These are phyloP conservation scores for Pestalotiopsis sp. DNA, from an alignment of 2,329 filamentous ascomycete genomes.

Conservation along the genomic window DNA sequence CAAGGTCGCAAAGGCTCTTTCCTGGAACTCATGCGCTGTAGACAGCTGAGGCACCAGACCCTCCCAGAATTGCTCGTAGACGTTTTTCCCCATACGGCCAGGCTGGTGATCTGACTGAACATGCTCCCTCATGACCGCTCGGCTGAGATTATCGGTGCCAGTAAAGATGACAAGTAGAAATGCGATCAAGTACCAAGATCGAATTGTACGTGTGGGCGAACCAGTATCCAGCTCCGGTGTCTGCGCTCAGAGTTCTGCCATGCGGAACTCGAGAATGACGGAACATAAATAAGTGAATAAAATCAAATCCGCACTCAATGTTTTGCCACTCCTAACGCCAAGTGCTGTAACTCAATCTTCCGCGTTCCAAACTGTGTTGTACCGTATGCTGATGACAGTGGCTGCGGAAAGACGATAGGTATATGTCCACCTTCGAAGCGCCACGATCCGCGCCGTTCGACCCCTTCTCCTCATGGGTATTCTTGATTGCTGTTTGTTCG, in stretches of 20 bases:
- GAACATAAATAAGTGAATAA: not conserved
- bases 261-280: not conserved
- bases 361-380: slow-evolving; percentile 8
- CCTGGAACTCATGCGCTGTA: no score
- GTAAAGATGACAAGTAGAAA: no score
- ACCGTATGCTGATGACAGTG: slow-evolving; percentile 1
- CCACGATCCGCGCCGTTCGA: not conserved
- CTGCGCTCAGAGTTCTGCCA: not conserved
- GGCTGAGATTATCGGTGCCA: no score
- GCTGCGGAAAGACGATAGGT: not conserved
- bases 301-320: slow-evolving; percentile 13
- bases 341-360: slow-evolving; percentile 10
- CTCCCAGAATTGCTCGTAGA: no score
- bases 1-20: no score
- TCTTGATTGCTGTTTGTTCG: not conserved
- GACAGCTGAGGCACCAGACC: no score
- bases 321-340: slow-evolving; percentile 13
- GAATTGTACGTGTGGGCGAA: not conserved
- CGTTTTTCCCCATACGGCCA: no score
- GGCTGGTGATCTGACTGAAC: no score
- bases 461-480: slow-evolving; percentile 1
- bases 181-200: no score
- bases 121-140: no score
- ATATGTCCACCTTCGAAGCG: not conserved
- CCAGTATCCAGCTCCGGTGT: not conserved